Base-by-base conservation (phyloP, 2,329 filamentous ascomycete species). In the Drechslerella dactyloides region DNA sequence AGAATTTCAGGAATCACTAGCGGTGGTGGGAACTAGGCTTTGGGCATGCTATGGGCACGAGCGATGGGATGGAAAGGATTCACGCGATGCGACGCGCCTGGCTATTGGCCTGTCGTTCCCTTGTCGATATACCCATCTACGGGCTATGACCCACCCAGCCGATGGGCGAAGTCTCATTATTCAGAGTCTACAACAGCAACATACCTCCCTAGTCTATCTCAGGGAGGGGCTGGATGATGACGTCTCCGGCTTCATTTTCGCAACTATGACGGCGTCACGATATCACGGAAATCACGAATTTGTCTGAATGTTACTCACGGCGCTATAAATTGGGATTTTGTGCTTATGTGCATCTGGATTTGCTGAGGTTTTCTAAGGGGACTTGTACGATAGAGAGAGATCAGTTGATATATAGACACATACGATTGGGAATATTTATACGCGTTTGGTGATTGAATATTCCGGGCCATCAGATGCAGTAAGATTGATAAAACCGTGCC, bases 1-100 rank as follows among this genome's bases (percentile, higher is more conserved):
- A 90, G 83, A 82, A 86, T 82, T 87, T 87, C 78, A 80, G 85
- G 76, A 87, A 87, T 82, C 84, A 87, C 74, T 80, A 65, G 72
- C 13, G 24, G 13, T 19, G 46, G 11, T 23, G 11, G 23, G 13
- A 11, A 8, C 24, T 13, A 11, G 6, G 11, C 48, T 48, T 48
- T 37, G 11, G 17, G 4, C 5, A 44, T 33, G 27, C 40, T 13
- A 44, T 15, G 5, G 40, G 17, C 17, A 15, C 13, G 40, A 13
- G 5, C 5, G 11, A 44, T 37, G n/a, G n/a, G n/a, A n/a, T n/a
- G n/a, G n/a, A n/a, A n/a, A n/a, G n/a, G 27, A 8, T 33, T 33
- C 27, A 8, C 27, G 8, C 27, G 27, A 33, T 33, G 27, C 27
- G 27, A 33, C 27, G 27, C 4, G 27, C 8, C 3, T 8, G 27